Evolutionary conservation across 2,329 filamentous ascomycete genomes (phyloP).

Genomic region (Aspergillus nomiae): DNA sequence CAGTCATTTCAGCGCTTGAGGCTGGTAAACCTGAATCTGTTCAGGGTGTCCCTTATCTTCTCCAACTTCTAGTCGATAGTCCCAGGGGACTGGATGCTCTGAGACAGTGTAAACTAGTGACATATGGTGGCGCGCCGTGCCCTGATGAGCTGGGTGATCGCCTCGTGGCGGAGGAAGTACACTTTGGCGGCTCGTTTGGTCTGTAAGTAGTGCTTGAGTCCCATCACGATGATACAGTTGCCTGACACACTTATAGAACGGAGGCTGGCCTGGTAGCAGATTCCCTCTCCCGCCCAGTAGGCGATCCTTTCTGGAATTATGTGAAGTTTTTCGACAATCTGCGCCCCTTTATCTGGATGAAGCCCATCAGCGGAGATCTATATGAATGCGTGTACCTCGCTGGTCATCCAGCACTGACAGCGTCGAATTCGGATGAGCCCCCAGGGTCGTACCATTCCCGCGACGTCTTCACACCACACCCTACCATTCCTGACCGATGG

Average conservation of each 20-base stretch:
- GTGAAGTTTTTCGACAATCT: conserved; percentile 43
- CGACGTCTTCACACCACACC: conserved; percentile 36
- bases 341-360: conserved; percentile 41
- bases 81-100: conserved; percentile 39
- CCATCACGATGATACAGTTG: neutral
- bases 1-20: conserved; percentile 39
- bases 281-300: conserved; percentile 41
- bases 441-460: conserved; percentile 37
- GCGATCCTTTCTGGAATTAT: conserved; percentile 48
- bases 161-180: conserved; percentile 40
- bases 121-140: conserved; percentile 44
- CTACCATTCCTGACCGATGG: conserved; percentile 32
- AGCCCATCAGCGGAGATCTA: conserved; percentile 28
- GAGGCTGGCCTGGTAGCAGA: conserved; percentile 48
- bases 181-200: conserved; percentile 44
- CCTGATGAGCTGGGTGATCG: conserved; percentile 46
- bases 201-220: conserved; percentile 33
- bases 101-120: conserved; percentile 42
- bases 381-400: conserved; percentile 36
- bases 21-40: conserved; percentile 42
- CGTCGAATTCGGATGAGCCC: conserved; percentile 35
- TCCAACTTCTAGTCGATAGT: conserved; percentile 44
- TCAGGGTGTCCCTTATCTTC: conserved; percentile 45
- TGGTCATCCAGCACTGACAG: conserved; percentile 34
- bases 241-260: conserved; percentile 34